Base-by-base conservation (phyloP, 2,329 filamentous ascomycete species). In the Chaetomiaceae sp. region DNA sequence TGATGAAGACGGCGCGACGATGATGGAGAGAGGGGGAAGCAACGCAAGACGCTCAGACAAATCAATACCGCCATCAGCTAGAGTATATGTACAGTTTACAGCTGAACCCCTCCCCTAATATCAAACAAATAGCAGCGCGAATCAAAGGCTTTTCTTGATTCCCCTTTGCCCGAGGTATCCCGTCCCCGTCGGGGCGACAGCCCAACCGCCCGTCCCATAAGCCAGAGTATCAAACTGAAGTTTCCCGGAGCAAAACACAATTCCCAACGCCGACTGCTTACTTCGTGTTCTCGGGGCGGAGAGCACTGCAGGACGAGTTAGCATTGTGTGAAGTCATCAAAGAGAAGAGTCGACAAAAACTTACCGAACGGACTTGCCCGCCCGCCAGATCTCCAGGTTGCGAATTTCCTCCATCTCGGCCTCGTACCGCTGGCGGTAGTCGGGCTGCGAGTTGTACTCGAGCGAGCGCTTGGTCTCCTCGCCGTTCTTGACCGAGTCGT, bases 391-490 rank as follows among this genome's bases (percentile, higher is more conserved):
- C 83, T 99, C 93, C 68, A 99, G 78, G 69, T 90, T 82, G 67
- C 92, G 87, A 78, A 99, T 97, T 80, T 97, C 93, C 78, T 96
- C 80, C 85, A 99, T 88, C 87, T 99, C 93, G 69, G 89, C 83
- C 83, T 96, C 90, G 75, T 91, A 99, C 77, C 88, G 90, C 81
- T 96, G 80, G 66, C 93, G 87, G 85, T 99, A 99, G 76, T 99
- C 90, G 63, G 82, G 77, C 75, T 95, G 89, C 70, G 87, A 81
- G 82, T 97, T 97, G 83, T 95, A 99, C 68, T 96, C 90, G 68
- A 99, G 86, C 56, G 89, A 93, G 73, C 93, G 85, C 85, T 93
- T 79, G 67, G 93, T 99, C 86, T 99, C 93, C 68, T 82, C 84
- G 69, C 93, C 93, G 66, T 90, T 83, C 73, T 83, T 83, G 69